Base-by-base conservation (phyloP, 768 basidiomycete genomes). In the Calocybe gangraenosa region DNA sequence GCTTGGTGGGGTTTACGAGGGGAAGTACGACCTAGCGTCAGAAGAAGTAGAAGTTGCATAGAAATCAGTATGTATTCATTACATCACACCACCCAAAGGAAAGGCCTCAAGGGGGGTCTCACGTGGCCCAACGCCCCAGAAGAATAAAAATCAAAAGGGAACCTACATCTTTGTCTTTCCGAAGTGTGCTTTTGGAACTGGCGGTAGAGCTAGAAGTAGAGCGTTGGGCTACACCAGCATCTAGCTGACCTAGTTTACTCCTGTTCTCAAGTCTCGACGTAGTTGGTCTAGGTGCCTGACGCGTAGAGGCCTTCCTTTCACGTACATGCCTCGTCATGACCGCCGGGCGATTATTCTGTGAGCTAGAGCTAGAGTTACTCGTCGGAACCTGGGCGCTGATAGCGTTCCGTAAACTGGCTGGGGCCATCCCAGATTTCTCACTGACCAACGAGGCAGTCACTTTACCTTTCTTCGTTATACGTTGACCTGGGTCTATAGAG, bases 1-100 rank as follows among this genome's bases (percentile, higher is more conserved):
- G 71, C 51, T 68, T 69, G 41, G 76, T 78, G 46, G 66, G 56
- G 56, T 58, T 64, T 56, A 53, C 50, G 48, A 58, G 56, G 35
- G 56, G 45, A 48, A 50, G 46, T 22, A 31, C 40, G 35, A 17
- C 41, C 51, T 53, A 46, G 44, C 36, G 43, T 39, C 28, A 44
- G 35, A 20, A 37, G 42, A 30, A 28, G 11, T 6, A 28, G 35
- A 37, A 47, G 20, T 13, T 21, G 41, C 14, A 36, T 7, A 44
- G 22, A 42, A 23, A 45, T 47, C 39, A 50, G 30, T 33, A 42
- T 31, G 31, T 42, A 36, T 20, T 22, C 21, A 52, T 47, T 43
- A 45, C 42, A 32, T 42, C 38, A 47, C 48, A 11, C 25, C 6
- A 6, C 11, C 8, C 22, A 37, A 36, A 42, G 32, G 28, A n/a